phyloP scores from a whole-genome alignment of 805 yeast genomes.

The Wickerhamomyces rabaulensis region DNA sequence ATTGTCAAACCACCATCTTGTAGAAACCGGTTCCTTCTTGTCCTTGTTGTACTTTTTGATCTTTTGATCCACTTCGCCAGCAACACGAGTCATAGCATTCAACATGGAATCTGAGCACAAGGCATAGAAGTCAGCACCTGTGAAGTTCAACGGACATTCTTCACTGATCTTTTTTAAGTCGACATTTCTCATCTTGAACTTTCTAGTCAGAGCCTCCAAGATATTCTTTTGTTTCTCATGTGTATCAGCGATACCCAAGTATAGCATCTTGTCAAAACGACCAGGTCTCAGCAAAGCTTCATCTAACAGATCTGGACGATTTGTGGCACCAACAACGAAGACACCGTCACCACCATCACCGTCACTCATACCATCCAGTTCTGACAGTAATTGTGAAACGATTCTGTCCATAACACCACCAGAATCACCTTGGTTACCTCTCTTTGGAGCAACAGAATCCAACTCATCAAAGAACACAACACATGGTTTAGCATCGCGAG shows the following conservation, averaged over 20 bases:
- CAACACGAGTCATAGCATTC: conserved; percentile 91
- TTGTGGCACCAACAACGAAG: conserved; percentile 98
- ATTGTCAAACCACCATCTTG: conserved; percentile 89
- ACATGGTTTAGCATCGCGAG: conserved; percentile 96
- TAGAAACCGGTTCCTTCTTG: conserved; percentile 44
- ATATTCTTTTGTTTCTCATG: conserved; percentile 84
- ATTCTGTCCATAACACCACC: conserved; percentile 99
- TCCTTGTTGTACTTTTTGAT: conserved; percentile 45
- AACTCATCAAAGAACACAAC: conserved; percentile 96
- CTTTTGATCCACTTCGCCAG: conserved; percentile 66
- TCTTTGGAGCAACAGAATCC: conserved; percentile 96
- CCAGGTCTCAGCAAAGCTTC: conserved; percentile 94
- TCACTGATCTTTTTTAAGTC: conserved; percentile 55
- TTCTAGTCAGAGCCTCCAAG: conserved; percentile 81
- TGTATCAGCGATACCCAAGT: conserved; percentile 89
- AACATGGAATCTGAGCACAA: conserved; percentile 93
- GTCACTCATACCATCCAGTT: conserved; percentile 92
- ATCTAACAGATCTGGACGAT: conserved; percentile 91
- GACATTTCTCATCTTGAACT: conserved; percentile 62
- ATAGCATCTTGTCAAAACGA: conserved; percentile 91
- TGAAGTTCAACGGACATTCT: conserved; percentile 80
- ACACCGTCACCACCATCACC: conserved; percentile 77
- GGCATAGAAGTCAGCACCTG: conserved; percentile 98
- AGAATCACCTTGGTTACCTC: conserved; percentile 98
- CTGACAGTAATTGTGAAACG: conserved; percentile 92